phyloP scores from a whole-genome alignment of 306 rosid genomes.

The Betula pendula region DNA sequence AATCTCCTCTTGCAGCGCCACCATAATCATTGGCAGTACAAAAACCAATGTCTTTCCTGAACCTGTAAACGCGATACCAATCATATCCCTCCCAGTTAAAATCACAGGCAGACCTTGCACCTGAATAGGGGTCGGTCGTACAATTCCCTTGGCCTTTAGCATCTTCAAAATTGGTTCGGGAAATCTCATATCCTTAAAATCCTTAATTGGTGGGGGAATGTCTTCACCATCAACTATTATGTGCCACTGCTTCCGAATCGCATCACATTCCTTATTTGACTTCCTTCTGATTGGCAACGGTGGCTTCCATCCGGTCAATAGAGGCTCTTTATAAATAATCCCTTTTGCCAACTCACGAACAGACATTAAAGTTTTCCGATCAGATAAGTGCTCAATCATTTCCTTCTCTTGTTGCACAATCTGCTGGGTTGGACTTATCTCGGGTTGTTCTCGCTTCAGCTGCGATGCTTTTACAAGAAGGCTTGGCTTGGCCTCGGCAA shows the following conservation, averaged over 20 bases:
- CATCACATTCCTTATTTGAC: conserved; percentile 62
- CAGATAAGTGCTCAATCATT: conserved; percentile 84
- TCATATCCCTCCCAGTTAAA: conserved; percentile 88
- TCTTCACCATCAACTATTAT: conserved; percentile 84
- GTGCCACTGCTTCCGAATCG: conserved; percentile 87
- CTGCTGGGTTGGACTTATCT: conserved; percentile 76
- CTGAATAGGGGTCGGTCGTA: conserved; percentile 96
- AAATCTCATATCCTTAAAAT: conserved; percentile 88
- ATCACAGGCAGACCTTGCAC: conserved; percentile 96
- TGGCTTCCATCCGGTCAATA: conserved; percentile 90
- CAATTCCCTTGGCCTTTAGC: conserved; percentile 79
- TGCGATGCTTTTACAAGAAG: conserved; percentile 80
- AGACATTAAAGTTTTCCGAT: conserved; percentile 82
- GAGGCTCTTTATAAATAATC: conserved; percentile 75
- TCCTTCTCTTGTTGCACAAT: conserved; percentile 84
- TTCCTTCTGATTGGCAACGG: conserved; percentile 74
- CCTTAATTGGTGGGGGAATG: conserved; percentile 77
- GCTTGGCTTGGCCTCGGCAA: conserved; percentile 74
- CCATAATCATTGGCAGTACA: conserved; percentile 91
- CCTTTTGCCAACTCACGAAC: conserved; percentile 95
- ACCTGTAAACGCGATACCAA: conserved; percentile 94
- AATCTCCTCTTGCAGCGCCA: conserved; percentile 90
- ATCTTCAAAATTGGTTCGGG: conserved; percentile 82
- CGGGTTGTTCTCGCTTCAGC: conserved; percentile 82
- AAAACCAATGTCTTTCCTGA: conserved; percentile 89